Evolutionary conservation across 2,329 filamentous ascomycete genomes (phyloP), one percentile per base, ranked within the genome.

Genomic region (Fusarium dimerum): DNA sequence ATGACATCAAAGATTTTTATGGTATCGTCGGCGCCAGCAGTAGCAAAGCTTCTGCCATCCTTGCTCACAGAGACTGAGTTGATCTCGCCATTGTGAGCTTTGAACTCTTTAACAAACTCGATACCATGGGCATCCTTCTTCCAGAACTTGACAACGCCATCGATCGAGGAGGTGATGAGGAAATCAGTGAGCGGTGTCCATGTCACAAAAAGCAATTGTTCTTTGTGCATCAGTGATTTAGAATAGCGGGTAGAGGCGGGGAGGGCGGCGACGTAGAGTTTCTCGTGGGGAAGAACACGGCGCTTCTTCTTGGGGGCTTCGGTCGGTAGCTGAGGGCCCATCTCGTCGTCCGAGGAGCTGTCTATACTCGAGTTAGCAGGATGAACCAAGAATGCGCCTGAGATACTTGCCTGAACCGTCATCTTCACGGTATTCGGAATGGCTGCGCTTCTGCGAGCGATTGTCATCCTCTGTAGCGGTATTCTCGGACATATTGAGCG

Each of bases 101-200:
- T 88, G 76, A 96, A 99, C 74, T 99, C 92, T 75, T 99, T 99
- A 48, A 97, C 93, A 67, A 99, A 99, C 74, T 99, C 95, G 52
- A 99, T 89, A 1, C 90, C 90, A 34, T 90, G 86, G 2, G 85
- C 87, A 59, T 89, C 83, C 76, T 99, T 99, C 77, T 99, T 99
- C 94, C 94, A 99, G 71, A 99, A 99, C 73, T 99, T 99, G 63
- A 97, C 93, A 1, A 93, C 88, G n/a, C 95, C 95, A 68, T 99
- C 94, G 41, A 90, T 76, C 0, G 94, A 97, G 55, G 89, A 90
- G 1, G 94, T 99, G 57, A 99, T 94, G 38, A 99, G 79, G 68
- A 99, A 99, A 63, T 97, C 94, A 54, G 93, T 97, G 54, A 88
- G 78, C 1, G 92, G 92, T 1, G 95, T 96, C 70, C 96, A 86